Evolutionary conservation across 805 yeast genomes (phyloP).

Genomic region (Candida incommunis): DNA sequence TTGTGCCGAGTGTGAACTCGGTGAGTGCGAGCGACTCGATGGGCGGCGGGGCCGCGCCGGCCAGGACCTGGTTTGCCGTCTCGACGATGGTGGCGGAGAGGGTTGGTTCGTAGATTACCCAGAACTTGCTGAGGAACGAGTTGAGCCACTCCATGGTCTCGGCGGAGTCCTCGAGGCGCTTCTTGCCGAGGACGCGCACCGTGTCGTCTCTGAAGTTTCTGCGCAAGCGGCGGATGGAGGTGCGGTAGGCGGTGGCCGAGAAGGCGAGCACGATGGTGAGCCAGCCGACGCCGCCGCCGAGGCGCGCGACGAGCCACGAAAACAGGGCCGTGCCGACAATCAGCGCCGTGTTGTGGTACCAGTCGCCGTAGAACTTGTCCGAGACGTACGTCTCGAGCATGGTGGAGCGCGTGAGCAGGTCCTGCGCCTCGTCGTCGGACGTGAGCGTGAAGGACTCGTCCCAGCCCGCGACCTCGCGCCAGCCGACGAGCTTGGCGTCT

Average conservation of each 20-base stretch:
- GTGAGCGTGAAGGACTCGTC: conserved; percentile 51
- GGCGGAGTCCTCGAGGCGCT: conserved; percentile 70
- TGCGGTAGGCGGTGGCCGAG: conserved; percentile 61
- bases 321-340: conserved; percentile 51
- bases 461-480: conserved; percentile 92
- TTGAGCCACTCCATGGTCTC: conserved; percentile 96
- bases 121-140: conserved; percentile 74
- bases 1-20: conserved; percentile 82
- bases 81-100: conserved; percentile 74
- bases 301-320: conserved; percentile 70
- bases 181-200: conserved; percentile 73
- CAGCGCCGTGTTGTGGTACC: conserved; percentile 84
- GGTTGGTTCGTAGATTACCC: conserved; percentile 85
- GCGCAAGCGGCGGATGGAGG: conserved; percentile 72
- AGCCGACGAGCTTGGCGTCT: conserved; percentile 50
- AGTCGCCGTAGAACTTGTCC: conserved; percentile 72
- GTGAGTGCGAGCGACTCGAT: conserved; percentile 75
- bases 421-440: conserved; percentile 50
- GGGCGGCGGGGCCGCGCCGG: conserved; percentile 73
- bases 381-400: conserved; percentile 65
- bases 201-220: conserved; percentile 60
- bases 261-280: conserved; percentile 55
- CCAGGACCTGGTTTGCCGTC: conserved; percentile 71
- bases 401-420: conserved; percentile 56
- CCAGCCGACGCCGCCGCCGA: conserved; percentile 66